Evolutionary conservation across 805 yeast species (phyloP), one percentile per base, ranked within the genome.

Genomic region (Komagataella pseudopastoris): DNA sequence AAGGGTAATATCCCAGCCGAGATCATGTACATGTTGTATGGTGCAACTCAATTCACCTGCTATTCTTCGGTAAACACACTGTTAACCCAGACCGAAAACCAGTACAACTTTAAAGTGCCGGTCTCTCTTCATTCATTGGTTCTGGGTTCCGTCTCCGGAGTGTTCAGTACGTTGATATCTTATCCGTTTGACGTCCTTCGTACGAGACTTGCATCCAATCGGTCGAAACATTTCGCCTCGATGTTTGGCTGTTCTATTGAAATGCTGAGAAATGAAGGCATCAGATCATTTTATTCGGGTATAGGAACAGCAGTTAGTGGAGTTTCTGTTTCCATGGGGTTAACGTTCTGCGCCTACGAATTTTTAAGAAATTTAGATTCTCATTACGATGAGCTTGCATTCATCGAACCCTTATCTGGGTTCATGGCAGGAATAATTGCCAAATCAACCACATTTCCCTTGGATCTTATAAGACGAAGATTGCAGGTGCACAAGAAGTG

Each of bases 1-100:
- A 90, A 89, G 63, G 99, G 99, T 0, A 93, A 93, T 62, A 74
- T 88, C 0, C 96, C 99, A 0, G 99, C 98, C 0, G 88, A 88
- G 56, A 64, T 81, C 44, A 77, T 93, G 80, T 93, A 93, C 60
- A 69, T 91, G 12, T 57, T 85, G 8, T 93, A 91, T 59, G 96
- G 98, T 10, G 87, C 87, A 0, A 68, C 78, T 0, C 98, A 93
- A 63, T 93, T 93, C 66, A 71, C 91, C 1, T 68, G 86, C 1
- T 87, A 83, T 59, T 72, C 88, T 1, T 61, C 72, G 0, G 65
- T 78, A 36, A 86, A 83, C 61, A 63, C 60, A 5, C 49, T 64
- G 18, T 59, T 83, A n/a, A 58, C 68, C 1, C 54, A 64, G 1
- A 36, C 63, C 2, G 70, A 69, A 50, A 53, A 56, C 2, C 52